phyloP scores from a whole-genome alignment of 1,284 basidiomycete genomes.

The Inonotus hispidus region DNA sequence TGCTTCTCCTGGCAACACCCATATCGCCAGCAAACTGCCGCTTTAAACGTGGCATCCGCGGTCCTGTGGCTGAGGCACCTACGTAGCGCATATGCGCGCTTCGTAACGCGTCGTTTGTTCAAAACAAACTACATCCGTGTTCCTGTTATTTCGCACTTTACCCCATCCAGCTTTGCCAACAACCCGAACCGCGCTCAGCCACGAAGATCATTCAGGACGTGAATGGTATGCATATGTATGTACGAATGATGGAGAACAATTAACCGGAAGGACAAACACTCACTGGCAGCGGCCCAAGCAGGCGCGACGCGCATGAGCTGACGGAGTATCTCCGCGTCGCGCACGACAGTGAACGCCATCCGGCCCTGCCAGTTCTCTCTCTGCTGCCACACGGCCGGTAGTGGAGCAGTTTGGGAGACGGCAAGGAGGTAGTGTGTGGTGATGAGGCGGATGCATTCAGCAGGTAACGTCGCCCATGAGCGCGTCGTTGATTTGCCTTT shows the following conservation, averaged over 20 bases:
- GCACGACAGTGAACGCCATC: slow-evolving; percentile 48
- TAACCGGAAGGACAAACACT: slow-evolving; percentile 24
- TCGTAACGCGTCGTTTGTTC: neutral
- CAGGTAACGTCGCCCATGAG: slow-evolving; percentile 66
- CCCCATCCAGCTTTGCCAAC: neutral
- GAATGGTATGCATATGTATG: neutral
- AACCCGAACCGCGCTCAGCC: neutral
- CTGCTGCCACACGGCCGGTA: slow-evolving; percentile 53
- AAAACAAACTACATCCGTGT: neutral
- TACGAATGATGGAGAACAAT: neutral
- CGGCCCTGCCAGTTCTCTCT: slow-evolving; percentile 52
- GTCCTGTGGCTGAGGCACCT: slow-evolving; percentile 4
- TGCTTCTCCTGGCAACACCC: neutral
- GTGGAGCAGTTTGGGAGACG: slow-evolving; percentile 37
- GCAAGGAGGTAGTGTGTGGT: slow-evolving; percentile 55
- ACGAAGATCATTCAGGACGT: no score
- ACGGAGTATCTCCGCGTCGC: slow-evolving; percentile 54
- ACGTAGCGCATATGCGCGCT: slow-evolving; percentile 16
- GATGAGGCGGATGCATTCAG: slow-evolving; percentile 63
- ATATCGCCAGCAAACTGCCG: slow-evolving; percentile 4
- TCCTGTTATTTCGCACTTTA: neutral
- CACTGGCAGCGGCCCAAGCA: slow-evolving; percentile 42
- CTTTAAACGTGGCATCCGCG: neutral
- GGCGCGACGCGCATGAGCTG: slow-evolving; percentile 50
- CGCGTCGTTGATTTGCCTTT: slow-evolving; percentile 63